These are phyloP conservation scores for Calonectria multiphialidica DNA, from an alignment of 2,329 filamentous ascomycete species.

Conservation along the genomic window DNA sequence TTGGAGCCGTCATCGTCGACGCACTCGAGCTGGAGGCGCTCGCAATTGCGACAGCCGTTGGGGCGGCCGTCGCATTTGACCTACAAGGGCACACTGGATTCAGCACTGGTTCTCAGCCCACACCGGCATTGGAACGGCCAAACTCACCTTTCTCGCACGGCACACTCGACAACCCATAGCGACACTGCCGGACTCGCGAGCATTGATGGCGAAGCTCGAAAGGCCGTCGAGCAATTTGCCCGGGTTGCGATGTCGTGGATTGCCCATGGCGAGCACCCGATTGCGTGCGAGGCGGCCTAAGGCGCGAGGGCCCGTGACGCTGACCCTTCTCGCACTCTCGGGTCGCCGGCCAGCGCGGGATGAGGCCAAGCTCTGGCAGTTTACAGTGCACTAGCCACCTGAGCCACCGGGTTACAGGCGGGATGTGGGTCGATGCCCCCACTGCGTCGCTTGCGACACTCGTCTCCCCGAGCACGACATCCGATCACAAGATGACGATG, in stretches of 20 bases:
- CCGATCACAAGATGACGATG: slow-evolving; percentile 37
- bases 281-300: slow-evolving; percentile 45
- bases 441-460: slow-evolving; percentile 31
- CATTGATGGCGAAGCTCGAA: slow-evolving; percentile 28
- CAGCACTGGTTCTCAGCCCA: slow-evolving; percentile 15
- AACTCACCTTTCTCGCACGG: slow-evolving; percentile 54
- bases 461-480: slow-evolving; percentile 43
- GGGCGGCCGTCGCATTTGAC: slow-evolving; percentile 58
- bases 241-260: slow-evolving; percentile 32
- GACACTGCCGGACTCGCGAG: slow-evolving; percentile 30
- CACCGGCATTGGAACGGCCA: background rate
- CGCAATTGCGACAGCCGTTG: slow-evolving; percentile 56
- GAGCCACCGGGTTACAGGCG: slow-evolving; percentile 21
- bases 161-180: slow-evolving; percentile 56
- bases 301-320: slow-evolving; percentile 38
- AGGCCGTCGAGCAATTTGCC: slow-evolving; percentile 33
- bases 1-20: slow-evolving; percentile 51
- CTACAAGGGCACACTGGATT: slow-evolving; percentile 40
- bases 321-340: slow-evolving; percentile 22
- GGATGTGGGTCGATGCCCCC: slow-evolving; percentile 39
- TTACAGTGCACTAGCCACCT: slow-evolving; percentile 20
- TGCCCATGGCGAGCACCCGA: slow-evolving; percentile 45
- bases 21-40: slow-evolving; percentile 56
- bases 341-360: slow-evolving; percentile 31
- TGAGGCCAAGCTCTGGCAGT: slow-evolving; percentile 30